Evolutionary conservation across 179 eudicot genomes (phyloP), one percentile per base, ranked within the genome.

Genomic region (Drosera spatulata): DNA sequence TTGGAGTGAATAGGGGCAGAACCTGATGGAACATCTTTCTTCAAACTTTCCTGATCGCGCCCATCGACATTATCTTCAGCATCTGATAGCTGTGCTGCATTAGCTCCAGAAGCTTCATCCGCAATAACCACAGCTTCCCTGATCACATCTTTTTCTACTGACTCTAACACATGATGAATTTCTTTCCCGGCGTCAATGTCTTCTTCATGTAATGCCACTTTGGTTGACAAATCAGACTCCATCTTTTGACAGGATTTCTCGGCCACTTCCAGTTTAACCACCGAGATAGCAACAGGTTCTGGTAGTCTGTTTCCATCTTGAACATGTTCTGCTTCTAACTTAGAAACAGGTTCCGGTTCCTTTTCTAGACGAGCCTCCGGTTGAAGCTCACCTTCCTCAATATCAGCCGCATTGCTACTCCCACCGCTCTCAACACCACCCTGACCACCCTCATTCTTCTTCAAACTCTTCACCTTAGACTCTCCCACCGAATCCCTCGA

Each of bases 331-430:
- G 54, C 55, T 40, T 49, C 69, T 46, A 66, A 61, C 59, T 56
- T 71, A 49, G 67, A 59, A 56, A 11, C 56, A 40, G 63, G 40
- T n/a, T 40, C 11, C 55, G 41, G 53, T 22, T 52, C 61, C 13
- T 69, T 58, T 37, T 70, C 76, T 47, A 75, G 83, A 73, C 81
- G 81, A 66, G 84, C 75, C 48, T 86, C 96, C 22, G 82, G 78
- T 39, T 78, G 79, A 53, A 93, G 81, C 76, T 93, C 99, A 45
- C 99, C 99, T 78, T 88, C 99, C 75, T 93, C 99, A 74, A 80
- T 82, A 75, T 93, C 99, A 70, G 79, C 78, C 46, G 69, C 80
- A 66, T 75, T 72, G 10, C 62, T 77, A 63, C 61, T 60, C 10
- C 64, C 53, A 49, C 72, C 85, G 73, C 84, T 82, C 71, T 84